A percentile compares a stretch with the other conserved stretches of the same genome.
Conservation (phyloP, 306 rosid genomes). For the Vicia villosa region DNA sequence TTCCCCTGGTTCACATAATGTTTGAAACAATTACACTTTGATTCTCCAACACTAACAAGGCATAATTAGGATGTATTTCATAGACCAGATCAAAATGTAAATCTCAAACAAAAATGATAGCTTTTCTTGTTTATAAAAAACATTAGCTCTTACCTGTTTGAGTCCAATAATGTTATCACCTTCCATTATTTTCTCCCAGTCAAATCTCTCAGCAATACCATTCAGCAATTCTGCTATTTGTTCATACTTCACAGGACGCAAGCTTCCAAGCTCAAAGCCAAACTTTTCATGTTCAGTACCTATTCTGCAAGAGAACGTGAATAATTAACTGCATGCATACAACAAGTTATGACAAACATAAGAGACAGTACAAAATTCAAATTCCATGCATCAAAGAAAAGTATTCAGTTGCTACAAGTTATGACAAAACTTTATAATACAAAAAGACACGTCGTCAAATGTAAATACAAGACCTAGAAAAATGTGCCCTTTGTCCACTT, state of each 20-base stretch:
- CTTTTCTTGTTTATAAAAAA: constrained; percentile 14
- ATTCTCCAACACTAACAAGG: constrained; percentile 14
- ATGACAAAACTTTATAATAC: constrained; percentile 9
- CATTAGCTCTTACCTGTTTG: constrained; percentile 62
- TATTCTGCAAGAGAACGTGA: constrained; percentile 63
- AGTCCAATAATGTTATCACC: constrained; percentile 92
- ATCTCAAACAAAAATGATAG: constrained; percentile 8
- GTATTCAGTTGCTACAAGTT: too few species aligned
- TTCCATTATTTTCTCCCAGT: constrained; percentile 94
- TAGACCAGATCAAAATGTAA: constrained; percentile 15
- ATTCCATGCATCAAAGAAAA: constrained; percentile 9
- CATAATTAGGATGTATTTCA: constrained; percentile 30
- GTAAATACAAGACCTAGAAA: constrained; percentile 5
- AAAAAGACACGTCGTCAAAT: constrained; percentile 4
- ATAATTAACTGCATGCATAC: constrained; percentile 23
- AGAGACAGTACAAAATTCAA: constrained; percentile 12
- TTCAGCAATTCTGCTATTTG: constrained; percentile 84
- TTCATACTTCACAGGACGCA: constrained; percentile 80
- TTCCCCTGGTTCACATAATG: constrained; percentile 69
- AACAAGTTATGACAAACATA: neutral
- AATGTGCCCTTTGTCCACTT: constrained; percentile 18
- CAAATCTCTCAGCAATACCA: constrained; percentile 92
- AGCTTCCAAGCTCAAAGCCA: constrained; percentile 79
- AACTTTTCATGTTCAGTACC: constrained; percentile 99
- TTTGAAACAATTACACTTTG: neutral